These are phyloP conservation scores for Santalum album DNA, from an alignment of 164 flowering plant species.

Conservation along the genomic window DNA sequence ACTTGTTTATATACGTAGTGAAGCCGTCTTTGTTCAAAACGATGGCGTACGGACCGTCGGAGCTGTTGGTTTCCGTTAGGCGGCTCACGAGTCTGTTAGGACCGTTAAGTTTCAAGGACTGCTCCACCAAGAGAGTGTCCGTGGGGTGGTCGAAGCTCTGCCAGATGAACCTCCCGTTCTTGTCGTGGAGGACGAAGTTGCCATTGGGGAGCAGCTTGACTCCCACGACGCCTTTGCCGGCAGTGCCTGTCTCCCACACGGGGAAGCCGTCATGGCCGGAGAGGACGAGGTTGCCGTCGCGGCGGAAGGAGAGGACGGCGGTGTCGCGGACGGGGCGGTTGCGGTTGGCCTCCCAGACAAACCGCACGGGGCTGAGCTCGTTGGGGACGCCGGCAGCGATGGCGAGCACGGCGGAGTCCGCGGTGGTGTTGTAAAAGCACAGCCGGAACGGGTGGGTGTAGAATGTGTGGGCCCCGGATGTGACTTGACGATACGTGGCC, in stretches of 20 bases:
- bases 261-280: constrained; percentile 17
- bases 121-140: constrained; percentile 24
- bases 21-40: constrained; percentile 12
- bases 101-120: constrained; percentile 13
- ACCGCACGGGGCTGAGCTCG: constrained; percentile 13
- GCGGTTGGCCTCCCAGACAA: constrained; percentile 38
- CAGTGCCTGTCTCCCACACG: constrained; percentile 24
- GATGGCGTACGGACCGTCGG: constrained; percentile 20
- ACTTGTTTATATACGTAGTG: constrained; percentile 8
- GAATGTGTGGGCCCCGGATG: too few relatives aligned
- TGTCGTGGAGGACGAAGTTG: constrained; percentile 17
- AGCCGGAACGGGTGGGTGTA: constrained; percentile 6
- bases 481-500: too few relatives aligned
- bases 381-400: constrained; percentile 10
- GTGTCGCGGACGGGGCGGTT: constrained; percentile 20
- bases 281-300: constrained; percentile 25
- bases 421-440: constrained; percentile 32
- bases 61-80: constrained; percentile 6
- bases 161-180: constrained; percentile 16
- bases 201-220: constrained; percentile 16
- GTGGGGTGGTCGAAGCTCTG: constrained; percentile 25
- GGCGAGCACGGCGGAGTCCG: constrained; percentile 22
- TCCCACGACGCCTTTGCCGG: constrained; percentile 23
- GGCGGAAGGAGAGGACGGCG: constrained; percentile 23
- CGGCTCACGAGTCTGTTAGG: constrained; percentile 15